phyloP scores from a whole-genome alignment of 2,329 filamentous ascomycete genomes.

The Calonectria leucothoes region DNA sequence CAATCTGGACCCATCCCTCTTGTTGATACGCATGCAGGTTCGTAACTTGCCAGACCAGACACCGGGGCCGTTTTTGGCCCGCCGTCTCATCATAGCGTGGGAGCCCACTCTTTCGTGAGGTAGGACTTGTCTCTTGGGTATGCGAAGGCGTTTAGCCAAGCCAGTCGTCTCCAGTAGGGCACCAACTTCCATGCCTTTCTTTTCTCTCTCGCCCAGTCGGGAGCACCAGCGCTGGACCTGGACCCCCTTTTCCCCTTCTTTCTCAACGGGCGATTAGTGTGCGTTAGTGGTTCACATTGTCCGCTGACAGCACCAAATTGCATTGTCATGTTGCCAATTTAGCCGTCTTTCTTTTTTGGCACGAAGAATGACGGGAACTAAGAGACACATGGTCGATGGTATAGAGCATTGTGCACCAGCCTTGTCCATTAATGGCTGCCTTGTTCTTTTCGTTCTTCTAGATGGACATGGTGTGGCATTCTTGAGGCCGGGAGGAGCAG shows the following conservation, averaged over 20 bases:
- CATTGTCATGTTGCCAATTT: neutral
- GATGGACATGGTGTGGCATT: neutral
- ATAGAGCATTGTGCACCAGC: neutral
- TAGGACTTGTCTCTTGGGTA: conserved; percentile 1
- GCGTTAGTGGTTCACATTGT: neutral
- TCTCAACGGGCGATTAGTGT: conserved; percentile 3
- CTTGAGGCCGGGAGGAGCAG: neutral
- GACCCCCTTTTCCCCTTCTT: neutral
- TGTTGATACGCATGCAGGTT: conserved; percentile 9
- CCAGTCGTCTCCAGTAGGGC: neutral
- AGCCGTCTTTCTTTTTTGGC: neutral
- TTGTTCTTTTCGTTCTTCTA: no score
- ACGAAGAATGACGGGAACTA: neutral
- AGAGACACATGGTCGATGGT: neutral
- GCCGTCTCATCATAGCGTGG: conserved; percentile 6
- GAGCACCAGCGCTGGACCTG: neutral
- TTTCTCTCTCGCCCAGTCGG: neutral
- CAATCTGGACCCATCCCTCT: conserved; percentile 11
- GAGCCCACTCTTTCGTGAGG: neutral
- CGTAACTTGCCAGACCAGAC: conserved; percentile 14
- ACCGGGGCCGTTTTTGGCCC: neutral
- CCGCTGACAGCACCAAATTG: neutral
- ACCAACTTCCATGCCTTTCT: neutral
- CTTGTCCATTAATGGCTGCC: neutral
- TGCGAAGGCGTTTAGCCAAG: conserved; percentile 7